These are phyloP conservation scores for Blastomyces gilchristii DNA, from an alignment of 2,329 filamentous ascomycete genomes.

Conservation along the genomic window DNA sequence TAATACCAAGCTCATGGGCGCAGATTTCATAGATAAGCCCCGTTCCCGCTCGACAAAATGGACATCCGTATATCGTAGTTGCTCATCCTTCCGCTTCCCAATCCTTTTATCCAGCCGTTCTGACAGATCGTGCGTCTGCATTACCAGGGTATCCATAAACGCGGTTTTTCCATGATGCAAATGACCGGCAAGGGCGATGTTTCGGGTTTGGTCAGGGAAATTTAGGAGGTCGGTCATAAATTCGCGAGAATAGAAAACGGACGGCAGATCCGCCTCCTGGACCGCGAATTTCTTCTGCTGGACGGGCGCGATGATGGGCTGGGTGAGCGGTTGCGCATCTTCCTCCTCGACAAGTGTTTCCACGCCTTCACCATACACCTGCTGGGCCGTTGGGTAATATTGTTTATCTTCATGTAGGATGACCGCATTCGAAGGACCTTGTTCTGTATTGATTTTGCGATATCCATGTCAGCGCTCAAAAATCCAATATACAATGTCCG, in stretches of 20 bases:
- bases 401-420: slow-evolving; percentile 98
- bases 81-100: slow-evolving; percentile 74
- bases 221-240: slow-evolving; percentile 97
- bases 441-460: slow-evolving; percentile 39
- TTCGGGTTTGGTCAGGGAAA: slow-evolving; percentile 87
- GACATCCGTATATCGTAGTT: slow-evolving; percentile 88
- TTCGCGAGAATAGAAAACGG: slow-evolving; percentile 73
- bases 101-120: slow-evolving; percentile 69
- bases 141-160: slow-evolving; percentile 95
- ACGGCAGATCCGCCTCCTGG: slow-evolving; percentile 81
- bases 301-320: slow-evolving; percentile 88
- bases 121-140: slow-evolving; percentile 83
- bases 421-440: slow-evolving; percentile 91
- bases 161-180: slow-evolving; percentile 96
- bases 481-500: not conserved
- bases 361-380: slow-evolving; percentile 88
- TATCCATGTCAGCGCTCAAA: slow-evolving; percentile 19
- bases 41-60: slow-evolving; percentile 81
- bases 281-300: slow-evolving; percentile 94
- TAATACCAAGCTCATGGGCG: slow-evolving; percentile 87
- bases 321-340: slow-evolving; percentile 81
- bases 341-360: slow-evolving; percentile 95
- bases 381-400: slow-evolving; percentile 96
- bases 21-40: slow-evolving; percentile 81
- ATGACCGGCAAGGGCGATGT: slow-evolving; percentile 84